phyloP scores from a whole-genome alignment of 2,329 filamentous ascomycete species.

The Juglanconis oblonga region DNA sequence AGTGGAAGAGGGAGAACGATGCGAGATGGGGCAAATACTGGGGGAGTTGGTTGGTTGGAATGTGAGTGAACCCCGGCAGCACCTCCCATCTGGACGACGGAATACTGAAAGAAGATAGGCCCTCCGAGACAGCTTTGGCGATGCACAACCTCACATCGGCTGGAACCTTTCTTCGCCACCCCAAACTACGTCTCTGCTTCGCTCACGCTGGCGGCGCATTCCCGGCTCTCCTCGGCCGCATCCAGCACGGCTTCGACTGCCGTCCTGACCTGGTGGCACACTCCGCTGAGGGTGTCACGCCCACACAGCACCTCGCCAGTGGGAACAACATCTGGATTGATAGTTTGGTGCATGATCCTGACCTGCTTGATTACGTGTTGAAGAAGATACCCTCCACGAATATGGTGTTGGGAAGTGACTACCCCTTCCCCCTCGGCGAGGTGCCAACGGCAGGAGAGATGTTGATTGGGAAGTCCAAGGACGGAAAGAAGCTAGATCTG shows the following conservation, averaged over 20 bases:
- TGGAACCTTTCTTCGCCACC: slow-evolving; percentile 29
- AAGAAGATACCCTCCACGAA: slow-evolving; percentile 30
- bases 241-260: slow-evolving; percentile 34
- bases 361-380: slow-evolving; percentile 31
- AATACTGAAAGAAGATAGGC: slow-evolving; percentile 12
- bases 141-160: slow-evolving; percentile 30
- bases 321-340: slow-evolving; percentile 32
- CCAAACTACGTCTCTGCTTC: slow-evolving; percentile 30
- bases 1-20: slow-evolving; percentile 29
- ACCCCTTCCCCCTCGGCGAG: slow-evolving; percentile 34
- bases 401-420: slow-evolving; percentile 33
- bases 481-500: slow-evolving; percentile 17
- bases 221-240: slow-evolving; percentile 31
- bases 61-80: slow-evolving; percentile 20
- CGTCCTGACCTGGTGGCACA: slow-evolving; percentile 32
- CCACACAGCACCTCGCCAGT: slow-evolving; percentile 27
- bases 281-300: slow-evolving; percentile 27
- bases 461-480: slow-evolving; percentile 25
- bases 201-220: slow-evolving; percentile 35
- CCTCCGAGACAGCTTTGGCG: slow-evolving; percentile 32
- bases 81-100: too few species aligned
- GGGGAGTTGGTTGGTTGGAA: slow-evolving; percentile 33
- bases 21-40: slow-evolving; percentile 31
- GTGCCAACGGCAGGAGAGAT: slow-evolving; percentile 32
- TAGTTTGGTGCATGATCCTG: slow-evolving; percentile 32